Evolutionary conservation across 2,329 filamentous ascomycete genomes (phyloP), one percentile per base, ranked within the genome.

Genomic region (Immersiporthe knoxdaviesiana): DNA sequence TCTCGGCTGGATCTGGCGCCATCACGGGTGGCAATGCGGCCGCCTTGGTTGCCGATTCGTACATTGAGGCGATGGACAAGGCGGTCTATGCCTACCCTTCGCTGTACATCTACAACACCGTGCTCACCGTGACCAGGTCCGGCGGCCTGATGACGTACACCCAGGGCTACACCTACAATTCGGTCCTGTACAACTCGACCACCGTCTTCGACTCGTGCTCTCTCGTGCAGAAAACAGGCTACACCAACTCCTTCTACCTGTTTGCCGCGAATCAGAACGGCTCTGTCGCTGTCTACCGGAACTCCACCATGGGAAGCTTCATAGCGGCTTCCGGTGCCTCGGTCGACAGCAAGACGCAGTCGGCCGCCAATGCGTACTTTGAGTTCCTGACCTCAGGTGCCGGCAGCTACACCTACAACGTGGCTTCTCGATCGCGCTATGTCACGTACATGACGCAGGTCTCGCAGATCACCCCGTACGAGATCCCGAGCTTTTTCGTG

Each of bases 21-120:
- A 70, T 78, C 30, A 59, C 56, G 3, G 56, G 56, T 59, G 56
- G 56, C 56, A 59, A 59, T 3, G 79, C 80, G 3, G 74, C 79
- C 0, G 78, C 76, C 0, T 71, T 84, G 35, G 77, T 84, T 32
- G 80, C 81, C 11, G 78, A 83, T 70, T 82, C 80, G 0, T 83
- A 83, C 67, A 76, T 84, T 11, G 80, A 84, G 68, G 82, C 80
- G 2, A 71, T 76, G 7, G 79, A 82, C 63, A 83, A 83, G 71
- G 71, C 81, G 1, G 77, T 84, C 63, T 80, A 79, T 68, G 78
- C 79, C 47, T 80, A 78, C 14, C 77, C 79, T 0, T 79, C 79
- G 14, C 68, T 82, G 0, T 84, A 84, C 67, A 71, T 84, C 0
- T 84, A 80, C 68, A 77, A 78, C 12, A 81, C 83, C 0, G 81